Conservation (phyloP, 805 yeast species). For the Barnettozyma botsteinii region DNA sequence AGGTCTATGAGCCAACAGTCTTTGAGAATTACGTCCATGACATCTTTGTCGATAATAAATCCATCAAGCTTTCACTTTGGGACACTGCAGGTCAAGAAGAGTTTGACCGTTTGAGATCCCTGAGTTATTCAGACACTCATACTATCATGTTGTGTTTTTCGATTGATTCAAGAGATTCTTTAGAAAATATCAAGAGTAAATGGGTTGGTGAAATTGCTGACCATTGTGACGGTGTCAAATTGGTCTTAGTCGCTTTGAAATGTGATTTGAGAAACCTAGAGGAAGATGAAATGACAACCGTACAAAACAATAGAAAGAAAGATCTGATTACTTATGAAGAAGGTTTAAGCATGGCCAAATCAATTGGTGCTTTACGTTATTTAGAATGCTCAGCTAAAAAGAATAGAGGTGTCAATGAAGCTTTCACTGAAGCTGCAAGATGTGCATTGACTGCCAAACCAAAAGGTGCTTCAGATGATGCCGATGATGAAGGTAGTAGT, state of each 20-base stretch:
- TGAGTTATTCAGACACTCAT: constrained; percentile 92
- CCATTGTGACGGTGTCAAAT: constrained; percentile 93
- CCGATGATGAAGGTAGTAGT: constrained; percentile 27
- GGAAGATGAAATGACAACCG: constrained; percentile 37
- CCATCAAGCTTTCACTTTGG: constrained; percentile 90
- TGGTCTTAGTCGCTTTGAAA: constrained; percentile 89
- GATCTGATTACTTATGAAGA: constrained; percentile 82
- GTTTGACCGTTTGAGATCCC: constrained; percentile 87
- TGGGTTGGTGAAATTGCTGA: constrained; percentile 98
- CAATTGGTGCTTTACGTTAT: constrained; percentile 89
- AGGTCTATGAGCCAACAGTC: constrained; percentile 96
- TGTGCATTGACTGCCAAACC: constrained; percentile 89
- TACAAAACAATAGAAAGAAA: constrained; percentile 26
- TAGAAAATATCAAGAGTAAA: constrained; percentile 89
- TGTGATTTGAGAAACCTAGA: constrained; percentile 83
- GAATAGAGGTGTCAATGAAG: constrained; percentile 98
- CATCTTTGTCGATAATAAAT: constrained; percentile 90
- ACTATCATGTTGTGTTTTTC: constrained; percentile 95
- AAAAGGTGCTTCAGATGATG: constrained; percentile 56
- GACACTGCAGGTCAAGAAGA: constrained; percentile 99
- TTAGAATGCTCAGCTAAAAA: constrained; percentile 95
- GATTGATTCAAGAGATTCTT: constrained; percentile 88
- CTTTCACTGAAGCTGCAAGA: constrained; percentile 97
- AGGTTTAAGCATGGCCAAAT: constrained; percentile 88
- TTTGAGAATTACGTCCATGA: constrained; percentile 97